Percentiles rank a stretch among this genome's conserved stretches.
These are phyloP conservation scores for Solanum sejunctum DNA, from an alignment of 257 asterid species.

Conservation along the genomic window DNA sequence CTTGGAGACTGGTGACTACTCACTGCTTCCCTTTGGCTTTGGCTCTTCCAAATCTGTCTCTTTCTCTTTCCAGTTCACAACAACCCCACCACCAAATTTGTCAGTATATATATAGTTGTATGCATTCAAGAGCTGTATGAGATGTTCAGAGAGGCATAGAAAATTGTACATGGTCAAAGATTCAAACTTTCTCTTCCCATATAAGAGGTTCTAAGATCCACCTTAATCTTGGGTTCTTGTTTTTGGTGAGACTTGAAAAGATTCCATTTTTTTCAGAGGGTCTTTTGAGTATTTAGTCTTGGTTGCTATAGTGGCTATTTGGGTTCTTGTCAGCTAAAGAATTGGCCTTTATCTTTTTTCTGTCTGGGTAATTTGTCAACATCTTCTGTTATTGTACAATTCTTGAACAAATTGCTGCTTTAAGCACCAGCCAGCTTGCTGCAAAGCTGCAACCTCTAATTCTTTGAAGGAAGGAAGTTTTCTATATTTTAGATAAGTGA, in stretches of 20 bases:
- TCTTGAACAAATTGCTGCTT: not conserved
- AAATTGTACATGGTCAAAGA: not conserved
- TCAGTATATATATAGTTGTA: not conserved
- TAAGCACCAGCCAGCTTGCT: not conserved
- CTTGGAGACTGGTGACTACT: not conserved
- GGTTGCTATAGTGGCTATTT: not conserved
- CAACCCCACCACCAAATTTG: not conserved
- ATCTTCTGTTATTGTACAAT: not conserved
- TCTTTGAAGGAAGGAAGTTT: not conserved
- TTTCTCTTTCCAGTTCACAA: not conserved
- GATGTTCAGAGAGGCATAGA: not conserved
- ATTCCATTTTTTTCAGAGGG: not conserved
- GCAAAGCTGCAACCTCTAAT: not conserved
- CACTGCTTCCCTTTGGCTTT: not conserved
- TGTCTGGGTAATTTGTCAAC: not conserved
- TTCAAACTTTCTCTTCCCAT: not conserved
- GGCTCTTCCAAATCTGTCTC: not conserved
- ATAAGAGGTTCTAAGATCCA: not conserved
- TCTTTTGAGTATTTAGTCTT: not conserved
- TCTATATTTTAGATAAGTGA: not conserved
- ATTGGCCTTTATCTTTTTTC: not conserved
- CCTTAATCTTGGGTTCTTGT: not conserved
- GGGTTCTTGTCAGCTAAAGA: not conserved
- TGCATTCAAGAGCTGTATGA: not conserved
- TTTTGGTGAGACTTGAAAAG: not conserved